Percentiles rank a stretch among this genome's conserved stretches.
phyloP scores from a whole-genome alignment of 257 asterid genomes.

The Solanum chilense region DNA sequence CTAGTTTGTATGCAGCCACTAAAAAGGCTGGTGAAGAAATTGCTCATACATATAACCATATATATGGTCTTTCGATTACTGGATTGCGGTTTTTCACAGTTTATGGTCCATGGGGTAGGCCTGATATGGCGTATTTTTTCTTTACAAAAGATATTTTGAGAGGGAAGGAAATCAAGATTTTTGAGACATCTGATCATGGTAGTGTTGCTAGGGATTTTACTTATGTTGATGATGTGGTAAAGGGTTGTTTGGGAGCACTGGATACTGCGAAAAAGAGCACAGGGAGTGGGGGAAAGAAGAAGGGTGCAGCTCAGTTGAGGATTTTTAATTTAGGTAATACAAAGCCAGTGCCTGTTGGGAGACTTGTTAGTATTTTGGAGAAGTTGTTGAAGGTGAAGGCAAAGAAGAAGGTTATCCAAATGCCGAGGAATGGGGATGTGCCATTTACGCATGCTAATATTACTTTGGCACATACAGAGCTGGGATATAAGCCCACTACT shows the following conservation, averaged over 20 bases:
- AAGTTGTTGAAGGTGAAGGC: constrained; percentile 60
- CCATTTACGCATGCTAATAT: constrained; percentile 61
- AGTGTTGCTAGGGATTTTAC: constrained; percentile 78
- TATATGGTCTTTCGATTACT: constrained; percentile 65
- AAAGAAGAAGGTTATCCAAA: constrained; percentile 34
- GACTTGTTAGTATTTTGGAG: constrained; percentile 61
- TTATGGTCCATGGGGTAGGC: constrained; percentile 93
- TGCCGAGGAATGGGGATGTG: constrained; percentile 77
- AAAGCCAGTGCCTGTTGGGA: constrained; percentile 43
- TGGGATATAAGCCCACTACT: constrained; percentile 56
- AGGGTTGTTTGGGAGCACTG: constrained; percentile 65
- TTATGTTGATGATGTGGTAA: constrained; percentile 73
- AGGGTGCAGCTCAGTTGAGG: constrained; percentile 47
- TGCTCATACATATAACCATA: constrained; percentile 72
- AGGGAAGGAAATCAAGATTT: constrained; percentile 63
- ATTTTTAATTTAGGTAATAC: constrained; percentile 65
- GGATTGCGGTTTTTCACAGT: constrained; percentile 75
- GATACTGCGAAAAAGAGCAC: constrained; percentile 61
- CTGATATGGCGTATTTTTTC: constrained; percentile 82
- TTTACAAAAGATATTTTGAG: constrained; percentile 65
- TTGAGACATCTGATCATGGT: constrained; percentile 51
- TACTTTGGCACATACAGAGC: constrained; percentile 50
- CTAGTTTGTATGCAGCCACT: constrained; percentile 79
- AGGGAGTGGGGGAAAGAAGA: constrained; percentile 61
- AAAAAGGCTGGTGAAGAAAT: constrained; percentile 86